Percentiles rank a stretch among this genome's conserved stretches.
Conservation (phyloP, 1,284 basidiomycete genomes). For the Moesziomyces aphidis region DNA sequence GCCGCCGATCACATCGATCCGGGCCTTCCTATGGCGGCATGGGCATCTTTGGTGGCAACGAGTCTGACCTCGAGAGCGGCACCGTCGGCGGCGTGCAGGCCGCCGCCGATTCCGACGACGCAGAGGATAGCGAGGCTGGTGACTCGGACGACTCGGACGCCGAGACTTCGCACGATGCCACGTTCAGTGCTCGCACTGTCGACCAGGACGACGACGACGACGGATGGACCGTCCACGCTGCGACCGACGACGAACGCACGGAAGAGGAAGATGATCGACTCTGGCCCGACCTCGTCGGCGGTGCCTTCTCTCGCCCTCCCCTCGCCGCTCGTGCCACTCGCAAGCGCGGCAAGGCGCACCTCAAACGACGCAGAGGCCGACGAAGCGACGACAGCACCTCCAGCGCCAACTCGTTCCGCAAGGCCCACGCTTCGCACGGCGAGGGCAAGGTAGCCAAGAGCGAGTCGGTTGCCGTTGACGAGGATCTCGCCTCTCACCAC, state of each 20-base stretch:
- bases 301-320: conserved; percentile 50
- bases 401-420: conserved; percentile 12
- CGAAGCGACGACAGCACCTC: conserved; percentile 27
- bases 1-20: conserved; percentile 6
- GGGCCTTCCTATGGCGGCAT: conserved; percentile 24
- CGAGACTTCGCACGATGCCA: neutral
- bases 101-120: conserved; percentile 38
- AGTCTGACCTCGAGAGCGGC: conserved; percentile 51
- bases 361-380: conserved; percentile 36
- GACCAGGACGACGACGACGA: conserved; percentile 23
- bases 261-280: conserved; percentile 28
- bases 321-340: conserved; percentile 6
- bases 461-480: conserved; percentile 3
- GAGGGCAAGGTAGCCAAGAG: conserved; percentile 28
- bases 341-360: conserved; percentile 16
- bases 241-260: conserved; percentile 27
- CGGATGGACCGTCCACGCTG: conserved; percentile 18
- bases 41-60: conserved; percentile 52
- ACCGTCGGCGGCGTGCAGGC: conserved; percentile 54
- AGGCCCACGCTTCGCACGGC: conserved; percentile 6
- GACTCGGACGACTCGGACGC: conserved; percentile 9
- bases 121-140: conserved; percentile 7
- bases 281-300: conserved; percentile 52
- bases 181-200: neutral
- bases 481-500: conserved; percentile 11